Evolutionary conservation across 805 yeast species (phyloP).

Genomic region (Torulaspora microellipsoides): DNA sequence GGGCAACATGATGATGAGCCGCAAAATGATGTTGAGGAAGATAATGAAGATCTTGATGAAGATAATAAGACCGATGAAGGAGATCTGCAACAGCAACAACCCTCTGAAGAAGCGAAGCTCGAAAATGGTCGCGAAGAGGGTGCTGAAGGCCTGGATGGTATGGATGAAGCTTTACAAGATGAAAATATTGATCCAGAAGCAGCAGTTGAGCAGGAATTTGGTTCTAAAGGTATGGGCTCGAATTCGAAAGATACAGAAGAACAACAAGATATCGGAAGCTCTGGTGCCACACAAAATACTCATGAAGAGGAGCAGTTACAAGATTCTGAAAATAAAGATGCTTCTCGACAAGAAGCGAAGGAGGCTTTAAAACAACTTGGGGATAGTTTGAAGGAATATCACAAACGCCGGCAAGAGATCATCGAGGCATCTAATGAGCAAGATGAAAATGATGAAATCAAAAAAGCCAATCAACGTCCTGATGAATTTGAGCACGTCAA

Average conservation of each 20-base stretch:
- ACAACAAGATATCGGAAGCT: conserved; percentile 63
- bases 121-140: conserved; percentile 41
- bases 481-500: conserved; percentile 84
- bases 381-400: conserved; percentile 86
- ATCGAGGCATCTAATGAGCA: conserved; percentile 55
- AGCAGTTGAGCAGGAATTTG: conserved; percentile 55
- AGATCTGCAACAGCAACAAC: conserved; percentile 32
- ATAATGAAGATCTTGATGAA: conserved; percentile 34
- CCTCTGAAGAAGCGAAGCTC: conserved; percentile 30
- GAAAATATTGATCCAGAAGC: conserved; percentile 53
- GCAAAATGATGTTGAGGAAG: conserved; percentile 32
- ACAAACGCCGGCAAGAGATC: conserved; percentile 85
- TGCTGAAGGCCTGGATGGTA: conserved; percentile 54
- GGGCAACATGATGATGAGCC: conserved; percentile 29
- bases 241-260: conserved; percentile 50
- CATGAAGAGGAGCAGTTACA: conserved; percentile 40
- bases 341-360: conserved; percentile 60
- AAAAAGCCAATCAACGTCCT: conserved; percentile 60
- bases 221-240: conserved; percentile 59
- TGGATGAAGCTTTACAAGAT: conserved; percentile 40
- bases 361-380: conserved; percentile 86
- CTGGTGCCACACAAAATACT: conserved; percentile 50
- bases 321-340: conserved; percentile 42
- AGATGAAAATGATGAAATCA: conserved; percentile 41
- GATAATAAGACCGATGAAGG: conserved; percentile 33